Conservation (phyloP, 1,284 basidiomycete genomes). For the Salmacisia buchloeana region DNA sequence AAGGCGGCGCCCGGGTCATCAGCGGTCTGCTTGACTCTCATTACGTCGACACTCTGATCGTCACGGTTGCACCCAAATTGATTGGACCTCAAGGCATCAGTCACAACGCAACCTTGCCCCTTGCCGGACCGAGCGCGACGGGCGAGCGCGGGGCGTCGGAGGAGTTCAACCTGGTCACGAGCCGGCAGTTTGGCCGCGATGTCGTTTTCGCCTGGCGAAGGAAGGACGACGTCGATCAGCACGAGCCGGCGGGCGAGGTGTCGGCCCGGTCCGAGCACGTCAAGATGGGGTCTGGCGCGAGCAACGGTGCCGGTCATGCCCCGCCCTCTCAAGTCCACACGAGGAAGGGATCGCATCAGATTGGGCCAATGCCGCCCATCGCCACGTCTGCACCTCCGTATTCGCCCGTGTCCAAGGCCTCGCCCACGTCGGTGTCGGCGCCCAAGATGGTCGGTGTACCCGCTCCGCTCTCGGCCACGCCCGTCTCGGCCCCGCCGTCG, state of each 20-base stretch:
- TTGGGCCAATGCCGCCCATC: no score
- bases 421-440: no score
- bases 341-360: no score
- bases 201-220: slow-evolving; percentile 1
- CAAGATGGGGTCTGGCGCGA: neutral
- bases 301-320: no score
- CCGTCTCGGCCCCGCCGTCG: neutral
- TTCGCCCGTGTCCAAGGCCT: no score
- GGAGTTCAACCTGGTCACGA: neutral
- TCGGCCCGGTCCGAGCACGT: no score
- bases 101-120: neutral
- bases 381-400: no score
- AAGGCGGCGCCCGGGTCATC: slow-evolving; percentile 83
- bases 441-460: no score
- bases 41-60: slow-evolving; percentile 8
- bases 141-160: neutral
- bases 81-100: slow-evolving; percentile 7
- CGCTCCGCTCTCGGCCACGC: neutral
- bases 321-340: no score
- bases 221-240: slow-evolving; percentile 8
- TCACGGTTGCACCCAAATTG: slow-evolving; percentile 4
- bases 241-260: neutral
- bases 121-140: slow-evolving; percentile 7
- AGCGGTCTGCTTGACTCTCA: slow-evolving; percentile 62
- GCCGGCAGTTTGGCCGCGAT: slow-evolving; percentile 5